Base-by-base conservation (phyloP, 768 basidiomycete species). In the Mycena latifolia region DNA sequence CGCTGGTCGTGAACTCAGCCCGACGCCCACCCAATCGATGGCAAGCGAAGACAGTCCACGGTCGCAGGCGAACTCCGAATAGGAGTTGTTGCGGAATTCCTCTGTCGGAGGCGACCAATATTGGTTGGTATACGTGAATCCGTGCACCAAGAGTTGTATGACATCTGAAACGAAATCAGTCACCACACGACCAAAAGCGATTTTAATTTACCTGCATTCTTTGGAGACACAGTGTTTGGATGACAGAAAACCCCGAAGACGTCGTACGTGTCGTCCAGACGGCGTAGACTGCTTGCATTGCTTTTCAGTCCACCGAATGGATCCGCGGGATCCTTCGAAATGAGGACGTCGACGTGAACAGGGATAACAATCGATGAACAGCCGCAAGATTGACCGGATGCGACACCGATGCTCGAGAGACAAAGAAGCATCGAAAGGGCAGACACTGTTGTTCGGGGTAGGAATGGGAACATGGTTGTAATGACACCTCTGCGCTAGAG, bases 401-500 rank as follows among this genome's bases (percentile, higher is more conserved):
- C 35, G 11, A 33, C 11, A 33, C 11, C 5, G 31, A 33, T 33
- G 31, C 31, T 33, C 31, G 31, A 33, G 31, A 33, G 31, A 33
- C 11, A 11, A 33, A 33, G 11, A 5, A 11, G 31, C 31, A 33
- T 33, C 52, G 52, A 54, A 54, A 54, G 52, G 52, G 52, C 33
- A 54, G 52, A 54, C 33, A 54, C 52, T 54, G 52, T 54, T 35
- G 52, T 54, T 54, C 52, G 52, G 52, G 24, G 52, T 37, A 11
- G 52, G 33, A 24, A 54, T 39, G 33, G 33, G n/a, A 54, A 54
- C 52, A 54, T 54, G 24, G n/a, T 54, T 54, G 52, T 54, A 54
- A 54, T 54, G 52, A 54, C 27, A 55, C 54, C 54, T 55, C 54
- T 55, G 37, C 52, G 52, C 54, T 55, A 14, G 24, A 55, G 54